A percentile compares a stretch with the other conserved stretches of the same genome.
These are phyloP conservation scores for Colletotrichum liaoningense DNA, from an alignment of 2,329 filamentous ascomycete species.

Conservation along the genomic window DNA sequence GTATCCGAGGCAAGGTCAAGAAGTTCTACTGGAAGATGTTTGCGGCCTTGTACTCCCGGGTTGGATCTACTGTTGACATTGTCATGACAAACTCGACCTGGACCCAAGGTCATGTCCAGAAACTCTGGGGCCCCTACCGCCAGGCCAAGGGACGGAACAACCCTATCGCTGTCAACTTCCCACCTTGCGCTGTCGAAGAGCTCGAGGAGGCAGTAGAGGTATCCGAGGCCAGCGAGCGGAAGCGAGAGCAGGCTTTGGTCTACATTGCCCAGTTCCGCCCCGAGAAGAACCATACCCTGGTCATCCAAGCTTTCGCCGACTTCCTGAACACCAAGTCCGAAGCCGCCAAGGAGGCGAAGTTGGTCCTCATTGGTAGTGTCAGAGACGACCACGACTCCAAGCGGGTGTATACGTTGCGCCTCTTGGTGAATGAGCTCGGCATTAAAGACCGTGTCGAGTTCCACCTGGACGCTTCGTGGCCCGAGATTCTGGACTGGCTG, in stretches of 20 bases:
- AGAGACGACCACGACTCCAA: constrained; percentile 84
- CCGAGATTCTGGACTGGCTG: constrained; percentile 84
- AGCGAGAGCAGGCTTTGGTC: constrained; percentile 78
- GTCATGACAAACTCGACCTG: constrained; percentile 98
- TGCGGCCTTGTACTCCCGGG: constrained; percentile 82
- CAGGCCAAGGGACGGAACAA: constrained; percentile 55
- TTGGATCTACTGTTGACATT: constrained; percentile 86
- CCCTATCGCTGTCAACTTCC: constrained; percentile 84
- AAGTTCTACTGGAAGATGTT: constrained; percentile 89
- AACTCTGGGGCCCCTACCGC: constrained; percentile 78
- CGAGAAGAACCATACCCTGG: constrained; percentile 93
- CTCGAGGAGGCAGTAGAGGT: constrained; percentile 81
- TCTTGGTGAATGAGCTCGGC: constrained; percentile 86
- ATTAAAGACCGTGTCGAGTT: constrained; percentile 90
- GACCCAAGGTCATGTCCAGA: constrained; percentile 86
- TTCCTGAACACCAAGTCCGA: constrained; percentile 71
- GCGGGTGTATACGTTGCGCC: constrained; percentile 86
- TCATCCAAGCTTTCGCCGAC: constrained; percentile 84
- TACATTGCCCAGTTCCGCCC: constrained; percentile 98
- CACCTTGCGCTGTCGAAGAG: constrained; percentile 90
- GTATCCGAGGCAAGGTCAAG: constrained; percentile 78
- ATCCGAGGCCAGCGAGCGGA: constrained; percentile 73
- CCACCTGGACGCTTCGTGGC: constrained; percentile 90
- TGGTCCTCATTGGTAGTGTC: constrained; percentile 93
- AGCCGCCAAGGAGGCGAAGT: constrained; percentile 67